These are phyloP conservation scores for Panaeolus cyanescens DNA, from an alignment of 768 basidiomycete species.

Conservation along the genomic window DNA sequence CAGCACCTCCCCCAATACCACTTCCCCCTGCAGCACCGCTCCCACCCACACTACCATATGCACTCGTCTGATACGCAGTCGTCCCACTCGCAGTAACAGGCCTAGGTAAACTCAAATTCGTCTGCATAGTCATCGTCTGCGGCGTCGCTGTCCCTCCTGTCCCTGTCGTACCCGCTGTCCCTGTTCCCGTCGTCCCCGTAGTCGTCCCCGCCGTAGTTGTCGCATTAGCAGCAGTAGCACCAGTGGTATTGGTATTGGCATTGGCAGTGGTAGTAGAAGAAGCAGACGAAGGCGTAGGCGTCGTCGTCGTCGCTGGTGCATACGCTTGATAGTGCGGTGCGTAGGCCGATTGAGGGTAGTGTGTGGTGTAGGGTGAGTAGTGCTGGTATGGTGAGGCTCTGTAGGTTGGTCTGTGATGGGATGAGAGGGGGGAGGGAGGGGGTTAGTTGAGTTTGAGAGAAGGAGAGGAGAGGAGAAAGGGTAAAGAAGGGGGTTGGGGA, in stretches of 20 bases:
- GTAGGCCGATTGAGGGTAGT: slow-evolving; percentile 47
- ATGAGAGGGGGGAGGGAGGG: too few relatives aligned
- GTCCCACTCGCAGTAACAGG: background rate
- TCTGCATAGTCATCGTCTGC: too few relatives aligned
- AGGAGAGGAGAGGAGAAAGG: background rate
- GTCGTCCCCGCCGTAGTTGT: too few relatives aligned
- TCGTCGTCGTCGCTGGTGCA: slow-evolving; percentile 24
- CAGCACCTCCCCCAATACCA: background rate
- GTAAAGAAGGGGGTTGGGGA: too few relatives aligned
- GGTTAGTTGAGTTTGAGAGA: background rate
- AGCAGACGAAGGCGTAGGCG: background rate
- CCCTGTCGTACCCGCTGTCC: background rate
- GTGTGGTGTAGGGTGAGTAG: slow-evolving; percentile 44
- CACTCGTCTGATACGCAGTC: slow-evolving; percentile 21
- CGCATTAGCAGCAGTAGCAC: background rate
- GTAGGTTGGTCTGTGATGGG: slow-evolving; percentile 3
- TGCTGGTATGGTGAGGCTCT: slow-evolving; percentile 53
- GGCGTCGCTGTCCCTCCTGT: slow-evolving; percentile 5
- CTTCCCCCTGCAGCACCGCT: slow-evolving; percentile 15
- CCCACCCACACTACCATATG: slow-evolving; percentile 22
- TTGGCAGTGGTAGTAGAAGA: background rate
- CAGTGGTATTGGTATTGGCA: background rate
- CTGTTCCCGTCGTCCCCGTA: too few relatives aligned
- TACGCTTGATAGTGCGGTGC: slow-evolving; percentile 48
- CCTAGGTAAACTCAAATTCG: background rate